These are phyloP conservation scores for Trichomonas vaginalis DNA, from an alignment of 208 protist species.

Conservation along the genomic window DNA sequence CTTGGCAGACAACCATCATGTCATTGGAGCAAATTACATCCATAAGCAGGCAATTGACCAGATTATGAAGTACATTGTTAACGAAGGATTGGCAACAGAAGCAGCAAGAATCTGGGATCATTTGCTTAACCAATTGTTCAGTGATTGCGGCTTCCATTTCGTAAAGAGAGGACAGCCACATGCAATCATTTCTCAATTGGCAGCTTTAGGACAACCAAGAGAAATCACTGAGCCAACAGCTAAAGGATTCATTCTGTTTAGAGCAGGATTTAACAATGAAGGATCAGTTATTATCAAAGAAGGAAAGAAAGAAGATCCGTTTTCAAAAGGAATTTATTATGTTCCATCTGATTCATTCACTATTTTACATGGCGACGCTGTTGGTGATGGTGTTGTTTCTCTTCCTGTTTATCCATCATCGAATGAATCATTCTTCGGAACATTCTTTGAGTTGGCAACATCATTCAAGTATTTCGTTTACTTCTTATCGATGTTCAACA, in stretches of 20 bases:
- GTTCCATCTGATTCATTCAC: background rate
- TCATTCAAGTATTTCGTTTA: constrained; percentile 10
- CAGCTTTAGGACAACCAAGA: background rate
- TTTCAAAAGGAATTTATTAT: background rate
- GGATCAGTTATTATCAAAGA: background rate
- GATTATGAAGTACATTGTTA: background rate
- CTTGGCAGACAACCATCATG: background rate
- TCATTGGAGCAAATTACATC: background rate
- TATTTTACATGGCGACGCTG: background rate
- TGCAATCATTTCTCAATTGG: background rate
- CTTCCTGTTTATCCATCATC: background rate
- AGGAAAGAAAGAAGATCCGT: background rate
- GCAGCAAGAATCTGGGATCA: background rate
- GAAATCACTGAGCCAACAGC: background rate
- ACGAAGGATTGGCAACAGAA: no score
- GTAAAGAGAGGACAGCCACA: background rate
- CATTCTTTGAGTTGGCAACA: background rate
- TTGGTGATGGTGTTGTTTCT: background rate
- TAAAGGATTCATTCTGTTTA: background rate
- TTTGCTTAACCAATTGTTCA: background rate
- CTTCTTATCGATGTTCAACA: background rate
- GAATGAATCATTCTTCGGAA: constrained; percentile 1
- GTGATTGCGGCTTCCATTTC: background rate
- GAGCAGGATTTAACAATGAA: background rate
- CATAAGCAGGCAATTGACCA: background rate